Conservation (phyloP, 1,284 basidiomycete genomes). For the Agroathelia rolfsii region DNA sequence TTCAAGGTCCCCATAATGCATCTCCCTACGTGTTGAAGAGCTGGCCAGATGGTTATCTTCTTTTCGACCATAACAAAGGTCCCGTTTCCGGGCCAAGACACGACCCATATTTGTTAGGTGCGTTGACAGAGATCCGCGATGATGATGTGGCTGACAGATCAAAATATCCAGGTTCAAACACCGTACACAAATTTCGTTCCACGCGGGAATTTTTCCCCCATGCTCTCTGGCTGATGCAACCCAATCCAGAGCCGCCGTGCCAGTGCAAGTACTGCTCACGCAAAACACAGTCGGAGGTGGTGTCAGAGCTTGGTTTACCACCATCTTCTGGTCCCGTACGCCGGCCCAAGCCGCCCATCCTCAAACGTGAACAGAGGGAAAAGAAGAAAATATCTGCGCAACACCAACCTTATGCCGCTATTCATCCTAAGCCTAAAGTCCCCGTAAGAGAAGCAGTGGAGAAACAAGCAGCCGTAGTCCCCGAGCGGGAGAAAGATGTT, state of each 20-base stretch:
- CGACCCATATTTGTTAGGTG: slow-evolving; percentile 71
- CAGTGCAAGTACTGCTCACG: slow-evolving; percentile 73
- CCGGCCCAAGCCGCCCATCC: slow-evolving; percentile 10
- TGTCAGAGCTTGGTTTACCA: slow-evolving; percentile 15
- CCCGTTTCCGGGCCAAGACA: slow-evolving; percentile 42
- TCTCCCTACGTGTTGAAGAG: slow-evolving; percentile 47
- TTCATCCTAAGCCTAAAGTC: slow-evolving; percentile 41
- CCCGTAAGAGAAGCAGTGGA: slow-evolving; percentile 22
- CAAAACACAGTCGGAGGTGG: slow-evolving; percentile 47
- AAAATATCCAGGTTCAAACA: slow-evolving; percentile 30
- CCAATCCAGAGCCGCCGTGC: slow-evolving; percentile 39
- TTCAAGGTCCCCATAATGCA: slow-evolving; percentile 28
- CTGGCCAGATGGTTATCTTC: slow-evolving; percentile 60
- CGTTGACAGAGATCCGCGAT: slow-evolving; percentile 13
- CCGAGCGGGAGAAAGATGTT: slow-evolving; percentile 52
- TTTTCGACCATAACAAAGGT: slow-evolving; percentile 71
- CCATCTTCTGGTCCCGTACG: slow-evolving; percentile 5
- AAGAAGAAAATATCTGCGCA: slow-evolving; percentile 9
- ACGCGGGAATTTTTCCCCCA: slow-evolving; percentile 75
- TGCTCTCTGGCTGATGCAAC: slow-evolving; percentile 66
- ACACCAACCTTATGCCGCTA: slow-evolving; percentile 39
- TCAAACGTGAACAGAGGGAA: slow-evolving; percentile 11
- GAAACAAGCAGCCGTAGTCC: slow-evolving; percentile 42
- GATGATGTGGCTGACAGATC: slow-evolving; percentile 15
- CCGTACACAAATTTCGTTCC: slow-evolving; percentile 55